Conservation (phyloP, 495 filamentous ascomycete species). For the Oidiodendron maius region DNA sequence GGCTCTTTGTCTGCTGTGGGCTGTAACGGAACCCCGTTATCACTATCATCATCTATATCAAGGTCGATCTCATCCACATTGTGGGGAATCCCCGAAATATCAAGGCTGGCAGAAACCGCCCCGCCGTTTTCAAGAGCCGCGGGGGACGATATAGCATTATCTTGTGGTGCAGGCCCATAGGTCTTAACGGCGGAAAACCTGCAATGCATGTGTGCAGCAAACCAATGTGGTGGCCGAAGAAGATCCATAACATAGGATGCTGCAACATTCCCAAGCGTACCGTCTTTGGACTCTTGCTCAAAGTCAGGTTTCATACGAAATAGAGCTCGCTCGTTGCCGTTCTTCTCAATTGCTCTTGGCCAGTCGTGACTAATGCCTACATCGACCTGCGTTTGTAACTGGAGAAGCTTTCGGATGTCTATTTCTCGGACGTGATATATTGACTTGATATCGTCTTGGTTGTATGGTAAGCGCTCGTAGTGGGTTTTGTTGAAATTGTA, state of each 20-base stretch:
- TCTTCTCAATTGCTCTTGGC: constrained; percentile 73
- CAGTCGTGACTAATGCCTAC: constrained; percentile 93
- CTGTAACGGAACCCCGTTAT: not conserved
- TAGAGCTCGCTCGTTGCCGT: constrained; percentile 57
- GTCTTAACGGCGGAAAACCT: constrained; percentile 71
- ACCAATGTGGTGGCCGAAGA: constrained; percentile 81
- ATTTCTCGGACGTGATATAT: constrained; percentile 87
- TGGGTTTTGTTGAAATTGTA: constrained; percentile 79
- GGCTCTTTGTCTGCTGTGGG: not conserved
- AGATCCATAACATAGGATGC: constrained; percentile 74
- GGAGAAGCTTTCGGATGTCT: constrained; percentile 87
- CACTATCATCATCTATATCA: constrained; percentile 39
- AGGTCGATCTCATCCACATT: constrained; percentile 53
- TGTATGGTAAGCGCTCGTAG: constrained; percentile 83
- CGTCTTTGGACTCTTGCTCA: constrained; percentile 61
- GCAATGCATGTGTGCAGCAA: constrained; percentile 87
- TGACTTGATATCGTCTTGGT: constrained; percentile 58
- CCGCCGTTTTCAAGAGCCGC: not conserved
- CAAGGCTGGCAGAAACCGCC: not conserved
- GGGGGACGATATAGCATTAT: not conserved
- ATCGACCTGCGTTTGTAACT: constrained; percentile 76
- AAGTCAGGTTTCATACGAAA: constrained; percentile 70
- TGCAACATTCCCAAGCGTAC: constrained; percentile 69
- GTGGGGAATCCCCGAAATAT: constrained; percentile 6
- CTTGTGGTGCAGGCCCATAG: constrained; percentile 36